Evolutionary conservation across 768 basidiomycete species (phyloP).

Genomic region (Xerocomellus dryophilus): DNA sequence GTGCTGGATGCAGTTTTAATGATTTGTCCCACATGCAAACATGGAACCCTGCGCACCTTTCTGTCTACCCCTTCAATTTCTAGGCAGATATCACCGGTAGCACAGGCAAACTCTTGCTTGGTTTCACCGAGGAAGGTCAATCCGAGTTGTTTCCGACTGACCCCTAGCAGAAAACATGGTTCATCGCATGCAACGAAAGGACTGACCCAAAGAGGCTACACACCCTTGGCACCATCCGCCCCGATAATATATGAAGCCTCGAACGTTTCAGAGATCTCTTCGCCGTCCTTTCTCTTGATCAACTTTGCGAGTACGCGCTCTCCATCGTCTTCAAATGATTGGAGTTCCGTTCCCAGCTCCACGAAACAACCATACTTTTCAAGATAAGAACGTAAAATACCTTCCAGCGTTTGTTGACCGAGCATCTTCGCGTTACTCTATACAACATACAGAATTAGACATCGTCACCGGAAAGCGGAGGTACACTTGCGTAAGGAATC

Average conservation of each 20-base stretch:
- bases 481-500: constrained; percentile 25
- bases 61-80: constrained; percentile 27
- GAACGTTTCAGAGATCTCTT: constrained; percentile 28
- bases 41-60: constrained; percentile 14
- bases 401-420: constrained; percentile 33
- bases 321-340: constrained; percentile 40
- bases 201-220: background rate
- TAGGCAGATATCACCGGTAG: constrained; percentile 39
- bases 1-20: constrained; percentile 9
- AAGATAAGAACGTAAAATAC: constrained; percentile 16
- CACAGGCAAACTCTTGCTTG: constrained; percentile 19
- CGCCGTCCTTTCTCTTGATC: constrained; percentile 22
- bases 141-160: constrained; percentile 39
- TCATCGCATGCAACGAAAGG: background rate
- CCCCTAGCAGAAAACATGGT: constrained; percentile 18
- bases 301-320: constrained; percentile 38
- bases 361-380: constrained; percentile 29
- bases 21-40: background rate
- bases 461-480: background rate
- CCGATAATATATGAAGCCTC: constrained; percentile 37
- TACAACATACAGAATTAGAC: background rate
- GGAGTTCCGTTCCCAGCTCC: constrained; percentile 44
- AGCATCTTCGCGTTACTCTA: constrained; percentile 14
- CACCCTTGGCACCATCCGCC: constrained; percentile 39
- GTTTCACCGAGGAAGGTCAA: constrained; percentile 44